phyloP scores from a whole-genome alignment of 2,329 filamentous ascomycete genomes.

The Paradendryphiella salina region DNA sequence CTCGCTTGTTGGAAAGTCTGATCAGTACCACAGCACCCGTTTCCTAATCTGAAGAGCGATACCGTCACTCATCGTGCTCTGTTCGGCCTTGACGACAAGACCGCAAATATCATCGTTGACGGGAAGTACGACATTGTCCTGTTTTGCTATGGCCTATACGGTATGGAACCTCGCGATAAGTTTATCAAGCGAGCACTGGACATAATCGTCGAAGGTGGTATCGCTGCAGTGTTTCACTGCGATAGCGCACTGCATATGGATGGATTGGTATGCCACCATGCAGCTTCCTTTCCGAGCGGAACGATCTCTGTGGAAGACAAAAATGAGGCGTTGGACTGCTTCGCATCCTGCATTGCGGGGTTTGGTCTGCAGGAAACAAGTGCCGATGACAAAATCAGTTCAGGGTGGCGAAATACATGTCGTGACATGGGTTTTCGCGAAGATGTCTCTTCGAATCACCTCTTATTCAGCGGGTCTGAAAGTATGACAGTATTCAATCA shows the following conservation, averaged over 20 bases:
- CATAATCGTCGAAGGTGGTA: conserved; percentile 53
- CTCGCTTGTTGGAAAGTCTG: conserved; percentile 52
- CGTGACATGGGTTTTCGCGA: conserved; percentile 52
- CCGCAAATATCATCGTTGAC: conserved; percentile 7
- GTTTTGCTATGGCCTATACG: conserved; percentile 68
- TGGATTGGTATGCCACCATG: conserved; percentile 55
- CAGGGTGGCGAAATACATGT: conserved; percentile 58
- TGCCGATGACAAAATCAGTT: conserved; percentile 37
- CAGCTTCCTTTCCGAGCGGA: conserved; percentile 54
- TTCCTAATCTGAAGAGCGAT: conserved; percentile 50
- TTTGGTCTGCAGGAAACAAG: conserved; percentile 44
- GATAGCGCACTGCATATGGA: conserved; percentile 50
- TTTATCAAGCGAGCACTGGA: conserved; percentile 54
- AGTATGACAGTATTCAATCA: conserved; percentile 57
- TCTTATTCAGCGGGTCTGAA: conserved; percentile 56
- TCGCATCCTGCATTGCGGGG: conserved; percentile 59
- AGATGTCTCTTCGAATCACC: conserved; percentile 41
- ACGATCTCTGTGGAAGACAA: conserved; percentile 51
- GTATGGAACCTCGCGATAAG: conserved; percentile 55
- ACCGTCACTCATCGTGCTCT: conserved; percentile 47
- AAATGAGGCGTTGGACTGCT: conserved; percentile 54
- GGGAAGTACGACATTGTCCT: conserved; percentile 59
- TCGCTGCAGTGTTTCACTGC: conserved; percentile 62
- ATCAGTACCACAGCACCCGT: conserved; percentile 24
- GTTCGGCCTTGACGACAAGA: conserved; percentile 46